These are phyloP conservation scores for Aurantiochytrium sp. DNA, from an alignment of 108 stramenopile species.

Conservation along the genomic window DNA sequence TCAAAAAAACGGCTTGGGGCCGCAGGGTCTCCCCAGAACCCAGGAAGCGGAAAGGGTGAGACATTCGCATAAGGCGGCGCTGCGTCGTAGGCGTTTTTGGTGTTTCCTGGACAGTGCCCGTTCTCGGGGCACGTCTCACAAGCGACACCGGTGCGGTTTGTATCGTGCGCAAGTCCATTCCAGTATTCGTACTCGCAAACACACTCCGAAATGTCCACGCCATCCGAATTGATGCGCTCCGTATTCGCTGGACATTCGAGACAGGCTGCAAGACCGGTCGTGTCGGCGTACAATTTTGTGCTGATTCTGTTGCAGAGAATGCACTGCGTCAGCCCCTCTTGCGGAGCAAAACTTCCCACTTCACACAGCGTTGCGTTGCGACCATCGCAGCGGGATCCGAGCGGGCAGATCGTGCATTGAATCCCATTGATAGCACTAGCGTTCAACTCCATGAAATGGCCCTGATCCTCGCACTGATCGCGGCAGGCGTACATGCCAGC, in stretches of 20 bases:
- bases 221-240: not conserved
- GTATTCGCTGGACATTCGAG: not conserved
- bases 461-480: not conserved
- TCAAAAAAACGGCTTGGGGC: not conserved
- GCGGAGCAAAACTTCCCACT: not conserved
- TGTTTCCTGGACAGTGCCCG: not conserved
- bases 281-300: not conserved
- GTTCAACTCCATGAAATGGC: not conserved
- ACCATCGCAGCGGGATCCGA: not conserved
- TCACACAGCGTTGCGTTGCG: not conserved
- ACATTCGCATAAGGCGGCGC: not conserved
- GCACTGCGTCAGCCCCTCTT: not conserved
- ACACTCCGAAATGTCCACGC: not conserved
- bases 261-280: not conserved
- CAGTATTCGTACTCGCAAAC: not conserved
- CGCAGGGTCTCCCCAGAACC: not conserved
- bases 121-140: not conserved
- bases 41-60: not conserved
- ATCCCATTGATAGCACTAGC: not conserved
- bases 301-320: not conserved
- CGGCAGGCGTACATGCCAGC: not conserved
- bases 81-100: not conserved
- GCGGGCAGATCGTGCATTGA: not conserved
- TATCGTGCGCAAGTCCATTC: not conserved
- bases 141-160: not conserved